Base-by-base conservation (phyloP, 768 basidiomycete genomes). In the Strobilomyces dryophilus region DNA sequence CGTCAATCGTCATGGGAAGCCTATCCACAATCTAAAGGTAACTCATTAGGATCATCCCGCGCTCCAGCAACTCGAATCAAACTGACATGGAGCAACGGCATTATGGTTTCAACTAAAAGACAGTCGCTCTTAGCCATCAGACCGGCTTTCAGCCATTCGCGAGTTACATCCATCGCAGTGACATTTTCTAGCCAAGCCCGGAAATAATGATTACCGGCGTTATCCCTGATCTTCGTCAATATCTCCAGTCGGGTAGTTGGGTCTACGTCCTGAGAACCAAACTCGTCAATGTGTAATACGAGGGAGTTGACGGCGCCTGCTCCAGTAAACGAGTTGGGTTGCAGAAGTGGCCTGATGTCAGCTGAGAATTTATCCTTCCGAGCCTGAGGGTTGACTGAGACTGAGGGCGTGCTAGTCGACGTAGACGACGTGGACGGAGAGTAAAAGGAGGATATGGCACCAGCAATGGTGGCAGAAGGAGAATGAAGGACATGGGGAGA, bases 11-110 rank as follows among this genome's bases (percentile, higher is more conserved):
- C 66, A 92, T 73, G 6, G 91, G 91, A 49, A 93, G 72, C 49
- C 91, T 85, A 70, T 92, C 91, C 64, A 92, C 84, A 59, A 93
- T 85, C 91, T 72, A 59, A 52, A 53, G 42, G 45, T 39, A 34
- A 14, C 27, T 50, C 53, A 61, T 61, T 53, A 67, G 60, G 57
- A 51, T 43, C 52, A 50, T 59, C 35, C 45, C 34, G 24, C n/a
- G 43, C 36, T 49, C 36, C 42, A 36, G 26, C 14, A 52, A 49
- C 34, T 54, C 42, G 48, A 50, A 55, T 60, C 49, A 60, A 61
- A 82, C 90, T 76, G 72, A 92, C 91, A 73, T 92, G 89, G 47
- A 93, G 74, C 60, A 92, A 74, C 31, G 90, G 90, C 91, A 92
- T 93, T 52, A 85, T 82, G 6, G 88, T 91, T 66, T 90, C 86